Base-by-base conservation (phyloP, 2,329 filamentous ascomycete genomes). In the Incumbomyces lentus region DNA sequence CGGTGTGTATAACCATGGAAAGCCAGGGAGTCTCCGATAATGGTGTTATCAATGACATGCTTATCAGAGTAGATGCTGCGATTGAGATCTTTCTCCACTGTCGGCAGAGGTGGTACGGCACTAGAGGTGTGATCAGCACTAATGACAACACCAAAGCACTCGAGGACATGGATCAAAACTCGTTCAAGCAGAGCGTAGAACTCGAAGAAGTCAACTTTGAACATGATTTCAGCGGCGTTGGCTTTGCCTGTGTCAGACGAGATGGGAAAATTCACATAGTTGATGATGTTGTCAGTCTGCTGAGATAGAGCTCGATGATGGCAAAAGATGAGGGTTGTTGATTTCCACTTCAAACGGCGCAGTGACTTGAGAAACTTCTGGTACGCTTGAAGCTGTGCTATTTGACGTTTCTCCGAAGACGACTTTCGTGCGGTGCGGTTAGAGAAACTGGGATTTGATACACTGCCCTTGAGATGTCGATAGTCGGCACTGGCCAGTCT, bases 121-220 rank as follows among this genome's bases (percentile, higher is more conserved):
- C 30, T 17, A 10, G 40, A 32, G 33, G 41, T 37, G 26, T 36
- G 31, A 33, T 45, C 42, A 31, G 42, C 42, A 32, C 19, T 45
- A 30, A 45, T 67, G 0, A 61, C 59, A 4, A 84, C 69, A 6
- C 75, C 78, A 49, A 80, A 82, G 0, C 84, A 73, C 0, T 71
- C 72, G n/a, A 84, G 72, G 1, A 84, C 66, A 39, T 81, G 75
- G 1, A 84, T 79, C 6, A 86, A 68, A 0, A 81, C 81, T 26
- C 83, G 76, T 64, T 87, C 83, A 6, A 86, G 73, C 31, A 84
- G 72, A 43, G 78, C 77, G 65, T 86, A 86, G 61, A 82, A 86
- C 58, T 87, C 83, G 63, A 84, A 80, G 52, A 86, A 87, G 58
- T 86, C 83, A 6, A 86, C 72, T 61, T 86, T 86, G 68, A 86